Evolutionary conservation across 148 eudicot genomes (phyloP), one percentile per base, ranked within the genome.

Genomic region (Drosera capensis): DNA sequence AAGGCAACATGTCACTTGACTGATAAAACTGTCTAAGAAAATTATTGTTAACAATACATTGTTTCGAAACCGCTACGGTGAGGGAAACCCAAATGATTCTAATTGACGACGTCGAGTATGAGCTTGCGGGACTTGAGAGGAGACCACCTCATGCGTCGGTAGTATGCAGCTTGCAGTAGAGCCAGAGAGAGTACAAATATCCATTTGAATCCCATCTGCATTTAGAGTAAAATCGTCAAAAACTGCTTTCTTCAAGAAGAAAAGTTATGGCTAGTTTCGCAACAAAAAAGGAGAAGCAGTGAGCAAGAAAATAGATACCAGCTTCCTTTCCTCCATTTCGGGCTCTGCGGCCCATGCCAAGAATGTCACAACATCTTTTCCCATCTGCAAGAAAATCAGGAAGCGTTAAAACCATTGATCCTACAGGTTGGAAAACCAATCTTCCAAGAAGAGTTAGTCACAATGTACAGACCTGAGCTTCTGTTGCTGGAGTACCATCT

Each of bases 161-260:
- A 81, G 59, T 90, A 90, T n/a, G 65, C 95, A 37, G 97, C 97
- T 68, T 83, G 95, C 59, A 88, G 92, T 42, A 88, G 67, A 36
- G 97, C 94, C 59, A 88, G 62, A 17, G 97, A 88, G 19, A 88
- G 78, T 46, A 88, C 94, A 46, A 88, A 80, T 20, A 88, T 83
- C 97, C 95, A 88, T 56, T 90, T 90, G 72, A 90, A 90, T 51
- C 95, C 99, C 99, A 90, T 90, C 99, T 90, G 75, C 59, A 68
- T 16, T 44, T 36, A 14, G 23, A 50, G 24, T 23, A 9, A 24
- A 8, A 22, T 6, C 13, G 7, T 36, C 18, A 46, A 21, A 14
- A 28, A 23, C 25, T 17, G 45, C 26, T 3, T 16, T 48, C 6
- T 3, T 1, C 23, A 20, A 20, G 16, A 14, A 28, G 13, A 48